A percentile compares a stretch with the other conserved stretches of the same genome.
These are phyloP conservation scores for Dothideomycetes sp. DNA, from an alignment of 2,329 filamentous ascomycete species.

Conservation along the genomic window DNA sequence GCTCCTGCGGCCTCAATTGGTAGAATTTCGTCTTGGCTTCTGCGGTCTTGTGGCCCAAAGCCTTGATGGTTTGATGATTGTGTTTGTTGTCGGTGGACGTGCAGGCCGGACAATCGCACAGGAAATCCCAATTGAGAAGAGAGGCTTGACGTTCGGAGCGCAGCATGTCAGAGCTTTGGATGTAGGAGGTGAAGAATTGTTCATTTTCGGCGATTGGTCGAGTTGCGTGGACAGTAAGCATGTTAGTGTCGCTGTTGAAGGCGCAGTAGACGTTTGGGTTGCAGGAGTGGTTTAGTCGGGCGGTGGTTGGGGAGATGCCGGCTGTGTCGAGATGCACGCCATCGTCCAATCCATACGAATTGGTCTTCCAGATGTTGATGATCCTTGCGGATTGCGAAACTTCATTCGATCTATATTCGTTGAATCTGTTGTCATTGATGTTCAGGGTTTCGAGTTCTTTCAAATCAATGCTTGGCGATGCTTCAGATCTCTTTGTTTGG, in stretches of 20 bases:
- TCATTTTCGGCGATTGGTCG: conserved; percentile 22
- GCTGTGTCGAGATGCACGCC: conserved; percentile 5
- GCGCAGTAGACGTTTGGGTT: conserved; percentile 15
- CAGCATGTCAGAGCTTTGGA: conserved; percentile 8
- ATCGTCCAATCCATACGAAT: conserved; percentile 5
- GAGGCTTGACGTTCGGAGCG: conserved; percentile 10
- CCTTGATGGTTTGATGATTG: neutral
- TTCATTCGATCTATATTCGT: no score
- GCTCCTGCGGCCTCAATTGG: neutral
- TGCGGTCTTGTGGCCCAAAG: neutral
- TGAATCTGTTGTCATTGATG: no score
- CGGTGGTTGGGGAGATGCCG: conserved; percentile 6
- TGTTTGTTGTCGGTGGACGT: conserved; percentile 15
- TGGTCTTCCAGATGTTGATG: conserved; percentile 9
- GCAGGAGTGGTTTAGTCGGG: conserved; percentile 16
- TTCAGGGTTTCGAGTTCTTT: no score
- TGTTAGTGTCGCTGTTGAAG: conserved; percentile 9
- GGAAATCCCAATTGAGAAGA: conserved; percentile 22
- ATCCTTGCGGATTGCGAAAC: conserved; percentile 1
- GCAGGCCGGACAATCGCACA: conserved; percentile 21
- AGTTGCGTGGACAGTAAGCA: conserved; percentile 20
- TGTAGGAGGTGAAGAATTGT: conserved; percentile 21
- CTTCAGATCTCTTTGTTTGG: no score
- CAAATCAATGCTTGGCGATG: no score
- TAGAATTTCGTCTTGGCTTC: neutral